Evolutionary conservation across 495 filamentous ascomycete species (phyloP), one percentile per base, ranked within the genome.

Genomic region (Neurospora terricola): DNA sequence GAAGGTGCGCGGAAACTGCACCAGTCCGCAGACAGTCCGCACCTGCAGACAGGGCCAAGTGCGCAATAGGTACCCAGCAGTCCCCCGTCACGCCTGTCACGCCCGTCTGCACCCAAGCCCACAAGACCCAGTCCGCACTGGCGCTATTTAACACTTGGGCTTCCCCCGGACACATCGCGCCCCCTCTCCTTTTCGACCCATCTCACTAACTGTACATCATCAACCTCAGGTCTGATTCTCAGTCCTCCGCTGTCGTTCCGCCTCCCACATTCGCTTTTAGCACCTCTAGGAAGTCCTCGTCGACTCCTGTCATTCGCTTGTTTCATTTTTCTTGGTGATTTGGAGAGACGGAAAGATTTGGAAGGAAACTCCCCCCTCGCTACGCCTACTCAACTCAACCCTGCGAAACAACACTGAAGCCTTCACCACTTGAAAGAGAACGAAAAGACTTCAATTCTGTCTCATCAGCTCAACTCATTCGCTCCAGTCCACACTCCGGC

Each of bases 281-380:
- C 79, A 75, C 78, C 77, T 77, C 76, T 78, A 86, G 87, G 87
- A 88, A 87, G 86, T 86, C 87, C 87, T 88, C 86, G 87, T 85
- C 80, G 87, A 83, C 86, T 88, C 87, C 87, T 88, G 85, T 88
- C 87, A 87, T 85, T 89, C 86, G 86, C 86, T 88, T 85, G 74
- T 81, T 79, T 83, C 75, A 76, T 78, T 81, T 84, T 83, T 77
- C 80, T 80, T 78, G 77, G 79, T 81, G 79, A 27, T 81, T 81
- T 80, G 78, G 78, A 77, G 75, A 83, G 74, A 76, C 72, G 75
- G 75, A 75, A 76, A 71, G 27, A 66, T 68, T 72, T 21, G 74
- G 76, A 37, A 74, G 69, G 42, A 45, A 45, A 74, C 42, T 38
- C 69, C 48, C 54, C 54, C 54, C 27, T 34, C 54, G 54, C 27